Evolutionary conservation across 805 yeast genomes (phyloP), one percentile per base, ranked within the genome.

Genomic region (Candida tibetensis): DNA sequence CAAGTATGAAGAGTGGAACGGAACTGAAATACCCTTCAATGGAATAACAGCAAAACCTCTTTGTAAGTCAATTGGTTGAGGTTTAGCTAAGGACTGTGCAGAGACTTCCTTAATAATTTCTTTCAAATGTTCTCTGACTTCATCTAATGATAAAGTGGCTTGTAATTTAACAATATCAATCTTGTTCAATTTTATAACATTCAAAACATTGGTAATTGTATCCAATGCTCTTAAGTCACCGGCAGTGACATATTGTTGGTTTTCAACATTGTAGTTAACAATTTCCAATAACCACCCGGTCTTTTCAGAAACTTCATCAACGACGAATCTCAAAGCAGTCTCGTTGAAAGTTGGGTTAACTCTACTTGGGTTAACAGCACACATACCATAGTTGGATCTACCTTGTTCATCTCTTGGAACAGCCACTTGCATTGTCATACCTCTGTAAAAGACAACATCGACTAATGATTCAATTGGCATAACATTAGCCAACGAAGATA

Each of bases 381-480:
- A 79, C 99, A 93, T 93, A 76, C 98, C 98, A 60, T 93, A 93
- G 75, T 93, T 93, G 42, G 99, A 93, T 71, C 98, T 85, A 34
- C 99, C 99, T 36, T 69, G 62, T 39, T 81, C 78, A 68, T 93
- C 99, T 73, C 99, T 85, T 62, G 98, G 98, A 50, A 93, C 99
- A 33, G 99, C 99, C 49, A 93, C 99, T 74, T 93, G 99, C 99
- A 93, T 93, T 34, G 99, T 95, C 98, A 93, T 93, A 78, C 99
- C 99, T 76, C 99, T 84, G 79, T 93, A 95, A 78, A 93, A 93
- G 38, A 91, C 98, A 64, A 91, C 95, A 65, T 91, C 98, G 46
- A 91, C 97, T 52, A 91, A 76, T 4, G 95, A 85, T 72, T 93
- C 99, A 54, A 93, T 89, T 34, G 98, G 96, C 98, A 93, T 91